Evolutionary conservation across 148 eudicot genomes (phyloP).

Genomic region (Euryodendron excelsum): DNA sequence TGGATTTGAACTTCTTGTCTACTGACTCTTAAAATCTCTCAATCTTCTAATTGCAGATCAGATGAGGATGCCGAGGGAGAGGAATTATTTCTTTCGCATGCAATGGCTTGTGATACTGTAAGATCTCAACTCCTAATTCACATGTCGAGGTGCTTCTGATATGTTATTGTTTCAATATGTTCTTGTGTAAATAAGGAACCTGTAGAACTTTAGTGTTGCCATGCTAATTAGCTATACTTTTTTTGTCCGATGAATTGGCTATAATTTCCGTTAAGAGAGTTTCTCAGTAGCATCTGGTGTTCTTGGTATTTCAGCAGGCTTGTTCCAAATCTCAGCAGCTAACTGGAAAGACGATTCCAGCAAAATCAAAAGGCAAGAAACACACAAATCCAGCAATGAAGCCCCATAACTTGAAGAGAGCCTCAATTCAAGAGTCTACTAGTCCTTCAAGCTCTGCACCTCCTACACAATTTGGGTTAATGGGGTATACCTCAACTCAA

Average conservation of each 20-base stretch:
- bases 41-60: constrained; percentile 17
- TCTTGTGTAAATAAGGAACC: not conserved
- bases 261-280: not conserved
- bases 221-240: not conserved
- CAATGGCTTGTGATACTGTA: constrained; percentile 17
- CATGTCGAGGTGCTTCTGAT: not conserved
- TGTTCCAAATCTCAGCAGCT: constrained; percentile 12
- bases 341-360: constrained; percentile 14
- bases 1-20: too few relatives aligned
- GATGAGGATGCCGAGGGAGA: constrained; percentile 29
- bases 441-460: constrained; percentile 10
- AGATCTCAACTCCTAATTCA: constrained; percentile 8
- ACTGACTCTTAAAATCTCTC: not conserved
- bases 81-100: constrained; percentile 16
- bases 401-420: not conserved
- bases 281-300: not conserved
- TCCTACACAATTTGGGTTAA: not conserved
- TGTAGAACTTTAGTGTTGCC: not conserved
- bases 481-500: not conserved
- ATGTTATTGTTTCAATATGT: not conserved
- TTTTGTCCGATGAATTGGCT: not conserved
- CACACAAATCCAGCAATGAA: not conserved
- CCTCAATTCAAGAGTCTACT: constrained; percentile 15
- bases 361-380: constrained; percentile 28
- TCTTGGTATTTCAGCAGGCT: constrained; percentile 7